Percentiles rank a stretch among this genome's conserved stretches.
Conservation (phyloP, 2,329 filamentous ascomycete genomes). For the Helotiales sp. region DNA sequence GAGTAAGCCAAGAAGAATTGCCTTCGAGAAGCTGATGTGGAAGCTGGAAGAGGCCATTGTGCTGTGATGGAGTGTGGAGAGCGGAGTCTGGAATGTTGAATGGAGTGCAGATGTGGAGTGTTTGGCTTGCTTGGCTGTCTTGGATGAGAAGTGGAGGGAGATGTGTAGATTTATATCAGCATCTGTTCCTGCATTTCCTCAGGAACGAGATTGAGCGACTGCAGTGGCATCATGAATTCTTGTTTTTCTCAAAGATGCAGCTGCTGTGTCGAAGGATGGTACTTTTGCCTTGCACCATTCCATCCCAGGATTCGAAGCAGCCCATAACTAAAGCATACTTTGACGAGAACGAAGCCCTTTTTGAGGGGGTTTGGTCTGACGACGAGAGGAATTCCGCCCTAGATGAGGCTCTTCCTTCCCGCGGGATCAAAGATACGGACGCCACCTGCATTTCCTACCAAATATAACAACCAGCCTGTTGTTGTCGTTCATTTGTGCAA, state of each 20-base stretch:
- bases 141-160: background rate
- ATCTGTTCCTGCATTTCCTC: background rate
- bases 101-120: background rate
- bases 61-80: background rate
- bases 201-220: background rate
- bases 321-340: background rate
- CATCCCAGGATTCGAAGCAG: background rate
- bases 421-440: background rate
- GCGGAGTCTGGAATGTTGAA: background rate
- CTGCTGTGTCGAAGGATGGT: background rate
- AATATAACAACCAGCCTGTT: background rate
- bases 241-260: background rate
- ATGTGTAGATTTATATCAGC: background rate
- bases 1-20: background rate
- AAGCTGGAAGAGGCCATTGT: conserved; percentile 1
- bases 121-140: conserved; percentile 5
- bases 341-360: background rate
- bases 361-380: background rate
- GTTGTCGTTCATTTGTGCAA: background rate
- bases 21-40: background rate
- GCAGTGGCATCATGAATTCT: background rate
- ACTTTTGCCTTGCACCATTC: background rate
- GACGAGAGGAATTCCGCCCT: background rate
- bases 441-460: background rate
- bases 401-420: background rate